Evolutionary conservation across 345 rosid species (phyloP), one percentile per base, ranked within the genome.

Genomic region (Microthlaspi erraticum): DNA sequence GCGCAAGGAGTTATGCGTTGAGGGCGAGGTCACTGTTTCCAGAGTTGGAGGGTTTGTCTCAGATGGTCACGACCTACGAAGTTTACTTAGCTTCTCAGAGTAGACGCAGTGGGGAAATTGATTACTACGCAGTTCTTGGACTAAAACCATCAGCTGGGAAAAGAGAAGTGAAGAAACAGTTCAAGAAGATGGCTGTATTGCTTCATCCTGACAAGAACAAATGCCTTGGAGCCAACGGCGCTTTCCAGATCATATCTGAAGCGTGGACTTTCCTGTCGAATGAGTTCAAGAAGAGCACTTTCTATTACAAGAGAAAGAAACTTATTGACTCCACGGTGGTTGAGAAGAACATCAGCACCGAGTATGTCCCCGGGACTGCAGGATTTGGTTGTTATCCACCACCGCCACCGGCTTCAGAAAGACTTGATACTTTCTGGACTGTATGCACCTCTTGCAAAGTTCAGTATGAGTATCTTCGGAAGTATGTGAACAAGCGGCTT

Each of bases 401-500:
- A 76, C 60, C 84, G 5, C 57, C 96, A 10, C 4, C 29, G 76
- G 60, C 84, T 5, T 62, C 96, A 10, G 77, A 80, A 41, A 82
- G 92, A 34, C 88, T 85, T 55, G 99, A 91, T 77, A 94, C 93
- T 59, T 94, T 94, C 79, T 91, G 98, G 97, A 94, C 99, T 48
- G 96, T 94, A 34, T 94, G 99, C 77, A 91, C 99, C 5, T 88
- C 96, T 66, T 94, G 98, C 83, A 94, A 89, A 79, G 96, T 94
- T 78, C 99, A 94, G 83, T 94, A 94, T 38, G 98, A 94, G 82
- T 94, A 94, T 76, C 84, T 94, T 11, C 82, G 98, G 58, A 94
- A 94, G 90, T 94, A 94, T 60, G 93, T 91, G 76, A 94, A 94
- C 51, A 91, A 91, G 85, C 83, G 87, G 75, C 96, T 94, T 76